Base-by-base conservation (phyloP, 139 green algal genomes). In the Chlamydomonas eustigma region DNA sequence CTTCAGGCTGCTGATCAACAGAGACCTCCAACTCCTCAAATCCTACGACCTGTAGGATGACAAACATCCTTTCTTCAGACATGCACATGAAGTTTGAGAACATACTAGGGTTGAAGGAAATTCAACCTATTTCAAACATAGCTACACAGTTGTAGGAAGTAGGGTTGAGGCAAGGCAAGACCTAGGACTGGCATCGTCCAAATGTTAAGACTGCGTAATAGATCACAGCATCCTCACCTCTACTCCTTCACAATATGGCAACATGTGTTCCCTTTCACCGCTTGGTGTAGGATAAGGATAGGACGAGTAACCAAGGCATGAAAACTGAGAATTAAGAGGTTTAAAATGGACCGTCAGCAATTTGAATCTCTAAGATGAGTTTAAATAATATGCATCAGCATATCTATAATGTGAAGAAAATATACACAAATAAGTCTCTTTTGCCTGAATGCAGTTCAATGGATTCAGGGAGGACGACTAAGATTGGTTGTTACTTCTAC, bases 211-310 rank as follows among this genome's bases (percentile, higher is more conserved):
- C 44, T 58, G 12, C 44, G n/a, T n/a, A n/a, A n/a, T n/a, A n/a
- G n/a, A n/a, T n/a, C n/a, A n/a, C n/a, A n/a, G n/a, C 44, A 69
- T 37, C 28, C 58, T 69, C 65, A 72, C 65, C 65, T 72, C 65
- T 25, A 72, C 32, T 18, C 65, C 65, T 34, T 72, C 65, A 34
- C 65, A 72, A 34, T 72, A 72, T 6, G 65, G 65, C 3, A 72
- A 28, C 52, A 37, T 22, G 12, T 35, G n/a, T 5, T 22, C 8
- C 12, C 52, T 6, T 39, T 12, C 8, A 4, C 28, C 5, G 65
- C 31, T 34, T 18, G 33, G 33, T 12, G 25, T 38, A 3, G 4
- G 33, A 6, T 44, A n/a, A 4, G 28, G 18, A 12, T 39, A 12
- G 65, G 34, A n/a, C 4, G 65, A 37, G 65, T 44, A 72, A 31